These are phyloP conservation scores for Globisporangium ultimum DNA, from an alignment of 352 stramenopile genomes.

Conservation along the genomic window DNA sequence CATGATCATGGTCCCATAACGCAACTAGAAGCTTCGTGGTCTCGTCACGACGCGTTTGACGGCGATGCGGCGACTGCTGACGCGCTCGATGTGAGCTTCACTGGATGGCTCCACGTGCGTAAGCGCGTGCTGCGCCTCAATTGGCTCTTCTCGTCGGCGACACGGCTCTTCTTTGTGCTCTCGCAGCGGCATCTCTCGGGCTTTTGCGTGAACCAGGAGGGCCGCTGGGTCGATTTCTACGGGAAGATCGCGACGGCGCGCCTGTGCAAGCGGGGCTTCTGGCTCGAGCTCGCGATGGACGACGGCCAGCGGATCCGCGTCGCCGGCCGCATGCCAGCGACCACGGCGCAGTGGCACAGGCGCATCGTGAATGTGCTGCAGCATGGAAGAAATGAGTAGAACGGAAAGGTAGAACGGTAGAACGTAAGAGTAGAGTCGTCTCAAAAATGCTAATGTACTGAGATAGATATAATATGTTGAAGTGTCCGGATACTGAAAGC, in stretches of 20 bases:
- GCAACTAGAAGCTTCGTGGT: background rate
- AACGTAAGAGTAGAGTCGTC: too few species aligned
- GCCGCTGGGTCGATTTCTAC: constrained; percentile 30
- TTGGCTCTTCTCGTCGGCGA: constrained; percentile 18
- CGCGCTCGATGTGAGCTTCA: constrained; percentile 14
- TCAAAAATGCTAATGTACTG: too few species aligned
- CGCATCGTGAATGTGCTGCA: constrained; percentile 9
- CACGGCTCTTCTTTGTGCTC: constrained; percentile 35
- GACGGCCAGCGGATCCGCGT: constrained; percentile 23
- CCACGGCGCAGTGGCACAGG: constrained; percentile 9
- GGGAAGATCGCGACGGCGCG: constrained; percentile 20
- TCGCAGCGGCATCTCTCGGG: constrained; percentile 21
- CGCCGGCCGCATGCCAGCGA: constrained; percentile 2
- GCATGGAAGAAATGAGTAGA: background rate
- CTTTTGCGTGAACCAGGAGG: constrained; percentile 41
- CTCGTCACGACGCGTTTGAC: background rate
- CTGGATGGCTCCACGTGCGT: constrained; percentile 28
- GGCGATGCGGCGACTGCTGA: background rate
- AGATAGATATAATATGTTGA: too few species aligned
- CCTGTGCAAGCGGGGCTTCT: constrained; percentile 9
- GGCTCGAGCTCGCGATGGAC: constrained; percentile 13
- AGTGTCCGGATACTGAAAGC: too few species aligned
- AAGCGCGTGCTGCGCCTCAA: constrained; percentile 13
- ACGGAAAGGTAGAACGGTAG: too few species aligned
- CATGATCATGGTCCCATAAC: background rate